Base-by-base conservation (phyloP, 108 stramenopile genomes). In the Skeletonema tropicum region DNA sequence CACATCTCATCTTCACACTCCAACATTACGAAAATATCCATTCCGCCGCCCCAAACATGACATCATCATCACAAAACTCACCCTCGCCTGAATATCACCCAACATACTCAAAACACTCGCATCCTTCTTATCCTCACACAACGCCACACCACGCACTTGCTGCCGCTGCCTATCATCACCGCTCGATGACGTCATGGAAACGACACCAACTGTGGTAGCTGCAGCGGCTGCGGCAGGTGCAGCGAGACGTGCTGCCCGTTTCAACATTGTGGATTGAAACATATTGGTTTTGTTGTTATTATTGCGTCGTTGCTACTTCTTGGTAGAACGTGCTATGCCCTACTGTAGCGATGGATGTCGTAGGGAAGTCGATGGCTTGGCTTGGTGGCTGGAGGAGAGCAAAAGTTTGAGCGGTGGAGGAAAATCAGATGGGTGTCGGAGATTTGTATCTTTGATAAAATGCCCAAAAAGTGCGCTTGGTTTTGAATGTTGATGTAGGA, bases 71-170 rank as follows among this genome's bases (percentile, higher is more conserved):
- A 1, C 14, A 70, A 6, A n/a, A 60, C 70, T 21, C 38, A 70
- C 70, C 70, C 57, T 70, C 35, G 57, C 30, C 55, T 60, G 70
- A 60, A 70, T 70, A 23, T 70, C 70, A 38, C 58, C 52, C 70
- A 70, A 42, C 70, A 70, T 59, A 25, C 31, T 57, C 19, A 70
- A 25, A 26, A 70, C 58, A 38, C 49, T 70, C 57, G 60, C 52
- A 32, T 60, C 57, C 17, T 70, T 59, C 35, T 59, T 59, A 17
- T 29, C 58, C 10, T 70, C 70, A 36, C 68, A 69, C 55, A 46
- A 55, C 57, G 68, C 58, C 57, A 32, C 55, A 39, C 52, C 19
- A 52, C 49, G 49, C 49, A 52, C 49, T 23, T 23, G 52, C n/a
- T 52, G 52, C 9, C 25, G 19, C 0, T 55, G 15, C 21, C 2